Percentiles rank a stretch among this genome's conserved stretches.
These are phyloP conservation scores for Phaeosphaeriaceae sp. DNA, from an alignment of 2,329 filamentous ascomycete genomes.

Conservation along the genomic window DNA sequence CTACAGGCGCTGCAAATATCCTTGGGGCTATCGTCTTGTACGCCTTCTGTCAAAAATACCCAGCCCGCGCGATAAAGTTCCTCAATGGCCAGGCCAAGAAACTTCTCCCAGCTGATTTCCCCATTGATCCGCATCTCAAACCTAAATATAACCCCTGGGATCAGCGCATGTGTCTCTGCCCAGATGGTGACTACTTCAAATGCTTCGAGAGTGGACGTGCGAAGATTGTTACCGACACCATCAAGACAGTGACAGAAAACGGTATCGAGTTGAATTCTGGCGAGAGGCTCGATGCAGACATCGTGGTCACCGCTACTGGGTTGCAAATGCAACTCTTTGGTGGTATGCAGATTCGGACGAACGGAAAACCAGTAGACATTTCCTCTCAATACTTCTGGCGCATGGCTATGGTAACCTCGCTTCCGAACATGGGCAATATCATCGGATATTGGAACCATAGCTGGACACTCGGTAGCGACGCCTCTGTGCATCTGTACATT, in stretches of 20 bases:
- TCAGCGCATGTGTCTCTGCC: constrained; percentile 76
- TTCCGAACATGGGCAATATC: constrained; percentile 66
- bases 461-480: constrained; percentile 69
- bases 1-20: constrained; percentile 55
- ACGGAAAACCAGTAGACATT: constrained; percentile 56
- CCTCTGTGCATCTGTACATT: constrained; percentile 56
- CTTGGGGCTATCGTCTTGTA: constrained; percentile 57
- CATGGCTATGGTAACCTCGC: constrained; percentile 65
- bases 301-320: constrained; percentile 71
- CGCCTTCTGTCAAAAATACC: constrained; percentile 61
- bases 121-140: constrained; percentile 54
- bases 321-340: constrained; percentile 64
- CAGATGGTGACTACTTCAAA: constrained; percentile 65
- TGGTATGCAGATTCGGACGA: constrained; percentile 58
- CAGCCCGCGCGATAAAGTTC: constrained; percentile 56
- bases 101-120: constrained; percentile 58
- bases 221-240: constrained; percentile 62
- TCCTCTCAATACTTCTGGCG: constrained; percentile 65
- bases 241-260: constrained; percentile 57
- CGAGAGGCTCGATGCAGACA: constrained; percentile 60
- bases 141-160: constrained; percentile 64
- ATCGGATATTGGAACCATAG: constrained; percentile 66
- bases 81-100: constrained; percentile 55
- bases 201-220: constrained; percentile 59
- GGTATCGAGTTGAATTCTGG: constrained; percentile 58